Evolutionary conservation across 306 rosid genomes (phyloP).

Genomic region (Fragaria ananassa): DNA sequence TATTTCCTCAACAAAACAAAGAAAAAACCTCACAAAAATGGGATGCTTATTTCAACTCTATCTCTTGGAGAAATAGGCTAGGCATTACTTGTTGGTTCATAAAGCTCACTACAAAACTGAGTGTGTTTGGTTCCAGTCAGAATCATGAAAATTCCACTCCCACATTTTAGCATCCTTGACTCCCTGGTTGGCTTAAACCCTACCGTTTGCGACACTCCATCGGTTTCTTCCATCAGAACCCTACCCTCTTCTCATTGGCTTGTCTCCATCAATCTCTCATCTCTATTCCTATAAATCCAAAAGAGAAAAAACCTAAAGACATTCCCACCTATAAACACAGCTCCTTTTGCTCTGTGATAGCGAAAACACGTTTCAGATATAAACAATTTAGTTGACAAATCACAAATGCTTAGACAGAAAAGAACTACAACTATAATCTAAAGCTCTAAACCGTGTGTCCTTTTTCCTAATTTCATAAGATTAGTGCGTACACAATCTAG

Average conservation of each 20-base stretch:
- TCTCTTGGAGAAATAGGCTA: not conserved
- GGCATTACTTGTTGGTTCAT: not conserved
- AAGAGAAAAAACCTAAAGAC: no score
- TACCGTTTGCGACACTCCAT: constrained; percentile 26
- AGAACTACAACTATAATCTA: not conserved
- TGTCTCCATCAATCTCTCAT: constrained; percentile 29
- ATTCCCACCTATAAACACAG: not conserved
- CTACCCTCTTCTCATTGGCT: constrained; percentile 36
- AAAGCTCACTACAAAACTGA: not conserved
- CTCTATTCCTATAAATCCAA: constrained; percentile 11
- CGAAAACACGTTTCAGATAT: not conserved
- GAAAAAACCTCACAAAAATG: not conserved
- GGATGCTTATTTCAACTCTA: not conserved
- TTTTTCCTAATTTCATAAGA: not conserved
- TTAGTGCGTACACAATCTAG: constrained; percentile 1
- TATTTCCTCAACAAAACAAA: not conserved
- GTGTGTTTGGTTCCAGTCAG: not conserved
- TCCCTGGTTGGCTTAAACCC: constrained; percentile 13
- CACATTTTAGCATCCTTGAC: constrained; percentile 25
- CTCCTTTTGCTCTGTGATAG: not conserved
- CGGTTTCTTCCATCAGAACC: not conserved
- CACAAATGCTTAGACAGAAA: not conserved
- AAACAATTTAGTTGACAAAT: not conserved
- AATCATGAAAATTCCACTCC: constrained; percentile 25
- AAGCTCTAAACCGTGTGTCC: not conserved